A percentile compares a stretch with the other conserved stretches of the same genome.
phyloP scores from a whole-genome alignment of 129 eudicot genomes.

The Escallonia herrerae region DNA sequence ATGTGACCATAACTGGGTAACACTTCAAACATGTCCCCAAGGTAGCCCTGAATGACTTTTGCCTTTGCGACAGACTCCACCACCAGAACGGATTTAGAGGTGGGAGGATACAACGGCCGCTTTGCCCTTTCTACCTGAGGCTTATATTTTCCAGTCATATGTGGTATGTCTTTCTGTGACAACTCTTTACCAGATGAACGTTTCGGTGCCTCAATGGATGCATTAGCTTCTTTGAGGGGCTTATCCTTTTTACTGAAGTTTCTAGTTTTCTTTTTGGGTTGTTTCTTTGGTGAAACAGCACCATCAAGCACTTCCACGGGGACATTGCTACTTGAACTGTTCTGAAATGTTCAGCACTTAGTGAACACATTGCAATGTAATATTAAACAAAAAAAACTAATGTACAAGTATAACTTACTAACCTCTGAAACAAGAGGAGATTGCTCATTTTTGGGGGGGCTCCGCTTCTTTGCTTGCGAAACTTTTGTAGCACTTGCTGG shows the following conservation, averaged over 20 bases:
- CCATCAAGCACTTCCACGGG: conserved; percentile 20
- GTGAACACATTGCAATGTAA: conserved; percentile 16
- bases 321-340: conserved; percentile 19
- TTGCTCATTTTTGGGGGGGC: conserved; percentile 11
- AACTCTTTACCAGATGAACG: conserved; percentile 21
- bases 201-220: conserved; percentile 14
- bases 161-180: conserved; percentile 20
- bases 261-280: conserved; percentile 21
- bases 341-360: conserved; percentile 39
- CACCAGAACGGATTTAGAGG: conserved; percentile 69
- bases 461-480: conserved; percentile 37
- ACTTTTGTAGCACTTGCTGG: conserved; percentile 27
- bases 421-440: conserved; percentile 45
- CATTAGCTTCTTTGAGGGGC: conserved; percentile 20
- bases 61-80: conserved; percentile 94
- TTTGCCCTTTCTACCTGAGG: conserved; percentile 18
- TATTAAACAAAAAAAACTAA: not conserved
- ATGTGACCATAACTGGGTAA: conserved; percentile 96
- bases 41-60: conserved; percentile 93
- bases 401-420: conserved; percentile 13
- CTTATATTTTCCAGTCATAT: conserved; percentile 20
- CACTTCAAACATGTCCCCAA: conserved; percentile 94
- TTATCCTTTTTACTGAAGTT: conserved; percentile 28
- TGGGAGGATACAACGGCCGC: conserved; percentile 74
- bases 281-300: conserved; percentile 26